phyloP scores from a whole-genome alignment of 192 early-diverging fungal species.

The Linnemannia schmuckeri region DNA sequence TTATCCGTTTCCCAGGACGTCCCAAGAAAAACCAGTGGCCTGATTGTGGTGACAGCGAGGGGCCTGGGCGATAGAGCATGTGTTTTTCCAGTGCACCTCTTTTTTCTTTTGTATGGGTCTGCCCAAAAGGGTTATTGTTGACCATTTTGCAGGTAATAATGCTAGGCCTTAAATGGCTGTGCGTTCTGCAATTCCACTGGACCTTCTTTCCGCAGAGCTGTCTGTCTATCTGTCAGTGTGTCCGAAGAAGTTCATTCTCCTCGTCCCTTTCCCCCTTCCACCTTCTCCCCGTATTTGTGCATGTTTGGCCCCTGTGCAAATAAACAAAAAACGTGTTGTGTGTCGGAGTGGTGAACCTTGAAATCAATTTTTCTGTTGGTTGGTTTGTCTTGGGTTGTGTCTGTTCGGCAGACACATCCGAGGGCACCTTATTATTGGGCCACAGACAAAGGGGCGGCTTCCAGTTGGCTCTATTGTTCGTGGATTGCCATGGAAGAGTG shows the following conservation, averaged over 20 bases:
- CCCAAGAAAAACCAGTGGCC: background rate
- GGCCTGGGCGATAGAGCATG: background rate
- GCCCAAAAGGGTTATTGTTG: background rate
- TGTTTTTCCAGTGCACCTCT: background rate
- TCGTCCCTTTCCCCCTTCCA: too few relatives aligned
- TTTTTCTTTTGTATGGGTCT: background rate
- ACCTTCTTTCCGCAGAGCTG: background rate
- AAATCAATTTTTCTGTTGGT: background rate
- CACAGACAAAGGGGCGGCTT: background rate
- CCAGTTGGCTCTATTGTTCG: background rate
- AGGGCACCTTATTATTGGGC: background rate
- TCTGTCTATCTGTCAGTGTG: too few relatives aligned
- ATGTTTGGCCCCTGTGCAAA: background rate
- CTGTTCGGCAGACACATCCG: conserved; percentile 9
- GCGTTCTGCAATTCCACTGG: background rate
- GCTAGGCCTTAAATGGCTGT: background rate
- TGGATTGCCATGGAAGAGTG: background rate
- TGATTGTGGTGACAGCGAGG: background rate
- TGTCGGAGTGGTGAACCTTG: conserved; percentile 1
- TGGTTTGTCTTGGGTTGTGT: too few relatives aligned
- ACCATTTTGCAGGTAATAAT: background rate
- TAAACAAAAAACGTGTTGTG: too few relatives aligned
- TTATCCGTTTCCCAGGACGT: background rate
- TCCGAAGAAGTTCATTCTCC: background rate
- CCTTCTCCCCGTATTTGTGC: too few relatives aligned